Percentiles rank a stretch among this genome's conserved stretches.
These are phyloP conservation scores for Hyphodiscus sp. DNA, from an alignment of 2,329 filamentous ascomycete genomes.

Conservation along the genomic window DNA sequence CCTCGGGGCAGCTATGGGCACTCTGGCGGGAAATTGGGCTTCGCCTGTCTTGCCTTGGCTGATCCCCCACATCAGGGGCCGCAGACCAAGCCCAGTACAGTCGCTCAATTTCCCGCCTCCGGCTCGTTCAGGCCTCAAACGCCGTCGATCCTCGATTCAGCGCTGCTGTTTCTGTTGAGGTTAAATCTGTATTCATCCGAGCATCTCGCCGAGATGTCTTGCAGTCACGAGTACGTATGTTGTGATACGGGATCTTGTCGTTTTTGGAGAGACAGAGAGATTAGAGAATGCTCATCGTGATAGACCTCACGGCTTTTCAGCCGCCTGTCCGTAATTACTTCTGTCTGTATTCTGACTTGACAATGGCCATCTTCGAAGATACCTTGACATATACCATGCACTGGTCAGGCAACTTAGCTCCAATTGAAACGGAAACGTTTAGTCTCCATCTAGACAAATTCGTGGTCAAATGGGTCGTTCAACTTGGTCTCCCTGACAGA, in stretches of 20 bases:
- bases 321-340: background rate
- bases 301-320: background rate
- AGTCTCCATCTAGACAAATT: background rate
- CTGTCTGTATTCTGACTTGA: background rate
- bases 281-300: background rate
- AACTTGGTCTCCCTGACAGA: background rate
- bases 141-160: background rate
- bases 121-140: background rate
- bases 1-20: too few species aligned
- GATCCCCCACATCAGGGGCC: background rate
- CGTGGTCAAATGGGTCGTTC: background rate
- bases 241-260: background rate
- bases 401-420: background rate
- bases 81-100: constrained; percentile 1
- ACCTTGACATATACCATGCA: background rate
- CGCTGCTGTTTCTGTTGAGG: constrained; percentile 1
- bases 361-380: background rate
- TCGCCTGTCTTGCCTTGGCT: background rate
- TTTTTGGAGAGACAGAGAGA: background rate
- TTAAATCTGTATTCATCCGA: constrained; percentile 8
- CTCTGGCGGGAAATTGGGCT: background rate
- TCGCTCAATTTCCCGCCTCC: background rate
- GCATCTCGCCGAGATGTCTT: constrained; percentile 10
- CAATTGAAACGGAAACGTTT: background rate
- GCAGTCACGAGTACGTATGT: background rate